Evolutionary conservation across 2,329 filamentous ascomycete species (phyloP).

Genomic region (Aspergillus versicolor): DNA sequence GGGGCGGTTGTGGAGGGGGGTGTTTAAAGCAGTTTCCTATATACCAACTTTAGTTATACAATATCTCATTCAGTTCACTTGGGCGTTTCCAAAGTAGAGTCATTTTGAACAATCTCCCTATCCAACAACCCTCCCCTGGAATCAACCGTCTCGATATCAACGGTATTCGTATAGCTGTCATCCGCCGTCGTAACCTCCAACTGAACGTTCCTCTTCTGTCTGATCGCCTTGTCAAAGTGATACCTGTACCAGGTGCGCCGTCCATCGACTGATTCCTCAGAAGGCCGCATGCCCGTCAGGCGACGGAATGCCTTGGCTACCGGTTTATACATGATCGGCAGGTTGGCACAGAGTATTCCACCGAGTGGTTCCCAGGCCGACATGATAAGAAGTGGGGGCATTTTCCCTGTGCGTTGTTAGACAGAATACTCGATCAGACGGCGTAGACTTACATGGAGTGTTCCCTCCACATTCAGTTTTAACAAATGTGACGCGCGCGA

Average conservation of each 20-base stretch:
- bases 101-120: too few relatives aligned
- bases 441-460: background rate
- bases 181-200: background rate
- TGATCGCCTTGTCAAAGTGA: background rate
- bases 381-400: conserved; percentile 7
- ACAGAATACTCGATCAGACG: background rate
- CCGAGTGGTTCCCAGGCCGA: conserved; percentile 13
- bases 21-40: background rate
- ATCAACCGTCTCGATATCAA: background rate
- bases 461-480: conserved; percentile 3
- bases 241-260: background rate
- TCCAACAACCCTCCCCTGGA: too few relatives aligned
- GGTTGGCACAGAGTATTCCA: conserved; percentile 12
- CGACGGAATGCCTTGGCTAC: background rate
- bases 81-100: too few relatives aligned
- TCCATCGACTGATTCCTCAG: background rate
- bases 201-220: background rate
- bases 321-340: conserved; percentile 6
- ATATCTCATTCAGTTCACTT: too few relatives aligned
- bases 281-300: background rate
- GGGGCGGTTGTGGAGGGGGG: background rate
- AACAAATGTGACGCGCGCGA: conserved; percentile 6
- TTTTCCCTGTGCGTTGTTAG: background rate
- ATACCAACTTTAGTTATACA: too few relatives aligned
- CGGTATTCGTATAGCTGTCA: background rate